A percentile compares a stretch with the other conserved stretches of the same genome.
These are phyloP conservation scores for Pythium periplocum DNA, from an alignment of 352 stramenopile species.

Conservation along the genomic window DNA sequence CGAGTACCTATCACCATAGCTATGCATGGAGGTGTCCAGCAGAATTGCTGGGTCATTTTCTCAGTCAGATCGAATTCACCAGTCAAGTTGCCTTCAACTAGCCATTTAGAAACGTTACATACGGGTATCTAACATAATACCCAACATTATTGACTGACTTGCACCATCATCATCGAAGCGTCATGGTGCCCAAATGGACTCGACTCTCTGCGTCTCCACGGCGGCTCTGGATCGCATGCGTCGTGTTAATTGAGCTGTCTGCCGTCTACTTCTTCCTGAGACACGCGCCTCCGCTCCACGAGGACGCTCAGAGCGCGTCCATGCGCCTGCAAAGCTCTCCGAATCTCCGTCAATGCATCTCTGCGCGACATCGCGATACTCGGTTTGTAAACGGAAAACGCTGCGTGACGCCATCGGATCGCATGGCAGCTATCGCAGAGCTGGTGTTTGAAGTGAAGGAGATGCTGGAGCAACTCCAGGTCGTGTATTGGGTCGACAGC, in stretches of 20 bases:
- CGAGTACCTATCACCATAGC: too few relatives aligned
- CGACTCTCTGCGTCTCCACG: background rate
- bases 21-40: too few relatives aligned
- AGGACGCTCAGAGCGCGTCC: background rate
- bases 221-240: background rate
- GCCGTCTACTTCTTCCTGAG: background rate
- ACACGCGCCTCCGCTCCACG: background rate
- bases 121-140: background rate
- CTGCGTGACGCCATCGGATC: conserved; percentile 33
- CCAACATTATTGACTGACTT: background rate
- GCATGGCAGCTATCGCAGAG: conserved; percentile 26
- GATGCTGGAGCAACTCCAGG: conserved; percentile 26
- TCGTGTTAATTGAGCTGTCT: background rate
- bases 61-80: too few relatives aligned
- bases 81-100: background rate
- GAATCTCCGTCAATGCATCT: background rate
- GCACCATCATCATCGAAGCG: background rate
- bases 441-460: conserved; percentile 31
- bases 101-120: background rate
- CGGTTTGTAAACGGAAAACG: background rate
- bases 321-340: background rate
- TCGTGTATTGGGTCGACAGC: conserved; percentile 54
- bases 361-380: background rate
- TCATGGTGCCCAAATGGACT: background rate
- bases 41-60: too few relatives aligned